Evolutionary conservation across 2,329 filamentous ascomycete genomes (phyloP).

Genomic region (Penicillium palitans): DNA sequence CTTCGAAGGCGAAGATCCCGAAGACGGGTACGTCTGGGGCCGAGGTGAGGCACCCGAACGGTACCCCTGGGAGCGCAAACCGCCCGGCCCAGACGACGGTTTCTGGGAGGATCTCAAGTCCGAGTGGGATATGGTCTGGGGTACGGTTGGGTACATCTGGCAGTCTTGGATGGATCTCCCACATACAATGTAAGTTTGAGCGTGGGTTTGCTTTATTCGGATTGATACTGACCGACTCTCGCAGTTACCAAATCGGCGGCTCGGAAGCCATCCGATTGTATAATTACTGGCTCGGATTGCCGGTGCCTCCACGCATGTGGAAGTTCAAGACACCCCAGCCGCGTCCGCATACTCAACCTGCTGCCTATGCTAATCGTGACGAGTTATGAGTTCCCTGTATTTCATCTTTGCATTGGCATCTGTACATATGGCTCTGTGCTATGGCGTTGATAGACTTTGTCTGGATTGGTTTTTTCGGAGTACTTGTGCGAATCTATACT

Average conservation of each 20-base stretch:
- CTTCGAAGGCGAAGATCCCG: slow-evolving; percentile 40
- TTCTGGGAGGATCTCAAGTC: slow-evolving; percentile 59
- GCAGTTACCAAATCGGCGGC: slow-evolving; percentile 53
- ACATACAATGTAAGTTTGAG: slow-evolving; percentile 63
- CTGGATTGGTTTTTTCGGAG: slow-evolving; percentile 5
- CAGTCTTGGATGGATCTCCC: slow-evolving; percentile 71
- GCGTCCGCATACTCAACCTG: background rate
- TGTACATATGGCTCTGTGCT: slow-evolving; percentile 19
- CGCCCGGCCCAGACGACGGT: slow-evolving; percentile 42
- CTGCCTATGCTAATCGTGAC: slow-evolving; percentile 27
- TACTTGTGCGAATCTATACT: slow-evolving; percentile 2
- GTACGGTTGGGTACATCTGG: slow-evolving; percentile 66
- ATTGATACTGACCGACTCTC: slow-evolving; percentile 12
- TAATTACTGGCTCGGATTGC: slow-evolving; percentile 64
- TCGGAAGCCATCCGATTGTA: slow-evolving; percentile 58
- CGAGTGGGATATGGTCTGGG: slow-evolving; percentile 65
- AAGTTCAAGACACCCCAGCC: slow-evolving; percentile 47
- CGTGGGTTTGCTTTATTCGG: background rate
- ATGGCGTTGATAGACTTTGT: slow-evolving; percentile 18
- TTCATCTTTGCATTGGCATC: slow-evolving; percentile 16
- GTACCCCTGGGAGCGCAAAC: slow-evolving; percentile 36
- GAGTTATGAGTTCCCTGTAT: slow-evolving; percentile 41
- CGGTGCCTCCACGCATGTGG: slow-evolving; percentile 59
- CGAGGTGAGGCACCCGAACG: slow-evolving; percentile 28
- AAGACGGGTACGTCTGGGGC: slow-evolving; percentile 47